These are phyloP conservation scores for Lycium ferocissimum DNA, from an alignment of 257 asterid species.

Conservation along the genomic window DNA sequence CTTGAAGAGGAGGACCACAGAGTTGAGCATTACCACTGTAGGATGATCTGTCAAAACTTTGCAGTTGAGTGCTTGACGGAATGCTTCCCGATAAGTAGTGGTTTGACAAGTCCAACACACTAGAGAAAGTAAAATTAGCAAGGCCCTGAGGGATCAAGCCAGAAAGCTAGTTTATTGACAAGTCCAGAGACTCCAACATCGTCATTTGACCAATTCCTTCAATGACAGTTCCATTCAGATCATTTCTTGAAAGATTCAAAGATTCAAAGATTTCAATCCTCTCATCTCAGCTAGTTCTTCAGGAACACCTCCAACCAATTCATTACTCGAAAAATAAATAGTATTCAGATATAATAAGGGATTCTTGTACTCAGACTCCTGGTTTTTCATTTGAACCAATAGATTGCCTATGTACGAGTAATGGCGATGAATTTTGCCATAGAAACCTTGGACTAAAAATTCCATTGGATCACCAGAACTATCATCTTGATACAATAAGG, in stretches of 20 bases:
- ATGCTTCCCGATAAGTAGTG: constrained; percentile 43
- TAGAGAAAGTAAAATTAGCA: constrained; percentile 21
- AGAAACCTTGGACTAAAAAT: too few species aligned
- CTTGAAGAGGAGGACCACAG: constrained; percentile 37
- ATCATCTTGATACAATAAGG: neutral
- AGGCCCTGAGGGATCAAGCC: constrained; percentile 44
- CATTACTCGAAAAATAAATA: constrained; percentile 47
- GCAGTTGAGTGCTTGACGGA: constrained; percentile 42
- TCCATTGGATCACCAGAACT: neutral
- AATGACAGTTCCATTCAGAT: constrained; percentile 38
- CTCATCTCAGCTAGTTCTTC: constrained; percentile 20
- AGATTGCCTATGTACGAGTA: constrained; percentile 18
- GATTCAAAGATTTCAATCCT: constrained; percentile 41
- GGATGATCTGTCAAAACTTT: constrained; percentile 38
- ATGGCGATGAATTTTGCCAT: too few species aligned
- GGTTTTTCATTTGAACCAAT: constrained; percentile 40
- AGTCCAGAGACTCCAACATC: constrained; percentile 42
- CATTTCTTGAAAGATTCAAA: constrained; percentile 45
- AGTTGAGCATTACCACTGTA: constrained; percentile 41
- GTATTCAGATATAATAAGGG: constrained; percentile 34
- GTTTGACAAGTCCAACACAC: constrained; percentile 43
- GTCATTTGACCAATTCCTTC: constrained; percentile 38
- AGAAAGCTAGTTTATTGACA: constrained; percentile 43
- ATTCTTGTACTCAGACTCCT: constrained; percentile 21
- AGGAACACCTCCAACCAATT: constrained; percentile 36